Evolutionary conservation across 768 basidiomycete species (phyloP).

Genomic region (Kwoniella europaea): DNA sequence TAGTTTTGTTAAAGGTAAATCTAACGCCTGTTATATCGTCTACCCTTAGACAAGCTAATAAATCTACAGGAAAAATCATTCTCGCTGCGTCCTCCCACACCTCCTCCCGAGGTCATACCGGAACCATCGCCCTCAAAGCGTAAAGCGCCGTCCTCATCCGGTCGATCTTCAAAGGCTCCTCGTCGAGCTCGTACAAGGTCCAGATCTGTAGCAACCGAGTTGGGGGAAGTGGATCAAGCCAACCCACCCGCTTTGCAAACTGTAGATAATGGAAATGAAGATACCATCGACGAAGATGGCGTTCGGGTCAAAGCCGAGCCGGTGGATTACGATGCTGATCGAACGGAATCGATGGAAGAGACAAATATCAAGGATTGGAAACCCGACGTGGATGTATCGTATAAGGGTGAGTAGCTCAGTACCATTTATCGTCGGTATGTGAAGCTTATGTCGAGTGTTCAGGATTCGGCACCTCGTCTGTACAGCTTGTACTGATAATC

Average conservation of each 20-base stretch:
- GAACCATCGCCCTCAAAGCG: conserved; percentile 20
- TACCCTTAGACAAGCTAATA: not conserved
- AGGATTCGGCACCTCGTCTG: conserved; percentile 57
- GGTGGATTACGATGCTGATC: conserved; percentile 33
- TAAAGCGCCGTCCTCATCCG: conserved; percentile 20
- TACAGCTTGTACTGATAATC: conserved; percentile 56
- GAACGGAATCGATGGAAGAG: conserved; percentile 28
- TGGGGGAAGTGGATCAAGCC: not conserved
- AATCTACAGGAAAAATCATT: conserved; percentile 38
- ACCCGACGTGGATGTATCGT: conserved; percentile 51
- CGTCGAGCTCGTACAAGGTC: conserved; percentile 15
- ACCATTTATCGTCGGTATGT: not conserved
- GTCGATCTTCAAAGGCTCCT: conserved; percentile 12
- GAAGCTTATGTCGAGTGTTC: not conserved
- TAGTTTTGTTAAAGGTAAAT: conserved; percentile 78
- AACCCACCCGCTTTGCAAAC: conserved; percentile 16
- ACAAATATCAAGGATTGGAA: conserved; percentile 53
- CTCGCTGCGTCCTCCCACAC: conserved; percentile 42
- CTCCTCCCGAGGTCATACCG: conserved; percentile 10
- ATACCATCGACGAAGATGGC: conserved; percentile 17
- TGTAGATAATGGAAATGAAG: conserved; percentile 2
- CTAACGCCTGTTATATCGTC: too few relatives aligned
- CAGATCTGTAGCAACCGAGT: conserved; percentile 21
- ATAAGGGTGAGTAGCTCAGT: conserved; percentile 44
- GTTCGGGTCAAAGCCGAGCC: conserved; percentile 29